Base-by-base conservation (phyloP, 805 yeast species). In the Naumovozyma baii region DNA sequence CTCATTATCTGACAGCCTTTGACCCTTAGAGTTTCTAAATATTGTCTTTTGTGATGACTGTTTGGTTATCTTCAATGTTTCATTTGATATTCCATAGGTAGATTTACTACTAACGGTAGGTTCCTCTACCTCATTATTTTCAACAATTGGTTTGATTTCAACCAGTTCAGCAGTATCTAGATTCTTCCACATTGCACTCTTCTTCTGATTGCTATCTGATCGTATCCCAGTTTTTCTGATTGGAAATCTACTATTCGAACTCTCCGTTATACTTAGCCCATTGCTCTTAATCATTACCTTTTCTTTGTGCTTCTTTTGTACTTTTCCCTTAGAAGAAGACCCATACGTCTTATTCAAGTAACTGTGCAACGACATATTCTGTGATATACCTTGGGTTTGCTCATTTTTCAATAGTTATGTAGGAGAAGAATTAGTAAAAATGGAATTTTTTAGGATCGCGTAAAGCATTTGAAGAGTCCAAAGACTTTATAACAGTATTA, bases 1-100 rank as follows among this genome's bases (percentile, higher is more conserved):
- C 50, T 43, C 31, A 45, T 47, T 16, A 3, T 17, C 60, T 54
- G 36, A 71, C 55, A 80, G 61, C 16, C 63, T 66, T 25, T 72
- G 62, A 14, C 94, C 94, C 1, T 68, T 52, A 2, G 71, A 61
- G 52, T 83, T 90, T 66, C 92, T 70, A 49, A 71, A 73, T 0
- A 76, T 63, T 0, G 82, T 76, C 31, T 60, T 36, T 7, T 14
- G 17, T 18, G 31, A 14, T 13, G 15, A 13, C 49, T 2, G 47
- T 42, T 5, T 29, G 28, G 28, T 26, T 15, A 30, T 32, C 13
- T 29, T 34, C n/a, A n/a, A n/a, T n/a, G n/a, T n/a, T n/a, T n/a
- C n/a, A n/a, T n/a, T n/a, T n/a, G n/a, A n/a, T n/a, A n/a, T n/a
- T n/a, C n/a, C n/a, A n/a, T n/a, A n/a, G n/a, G n/a, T n/a, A n/a